These are phyloP conservation scores for Populus tomentosa DNA, from an alignment of 441 rosid genomes.

Conservation along the genomic window DNA sequence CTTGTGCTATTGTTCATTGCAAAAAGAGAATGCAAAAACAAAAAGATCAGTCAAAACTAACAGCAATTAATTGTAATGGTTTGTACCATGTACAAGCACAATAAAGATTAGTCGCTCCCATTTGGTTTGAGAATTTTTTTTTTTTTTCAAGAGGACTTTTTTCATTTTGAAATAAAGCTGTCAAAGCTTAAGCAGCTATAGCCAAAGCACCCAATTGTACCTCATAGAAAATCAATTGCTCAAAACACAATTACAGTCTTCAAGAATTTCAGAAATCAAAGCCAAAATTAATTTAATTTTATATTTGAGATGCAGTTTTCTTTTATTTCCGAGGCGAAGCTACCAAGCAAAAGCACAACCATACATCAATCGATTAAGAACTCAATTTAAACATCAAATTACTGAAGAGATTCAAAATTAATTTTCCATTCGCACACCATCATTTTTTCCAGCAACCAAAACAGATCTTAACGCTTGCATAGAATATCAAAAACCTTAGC, in stretches of 20 bases:
- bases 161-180: not conserved
- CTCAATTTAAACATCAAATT: not conserved
- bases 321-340: not conserved
- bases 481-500: not conserved
- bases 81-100: not conserved
- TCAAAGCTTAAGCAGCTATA: not conserved
- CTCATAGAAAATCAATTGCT: not conserved
- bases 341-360: not conserved
- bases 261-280: not conserved
- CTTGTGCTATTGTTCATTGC: conserved; percentile 58
- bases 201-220: not conserved
- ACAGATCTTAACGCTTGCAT: not conserved
- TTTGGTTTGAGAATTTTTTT: not conserved
- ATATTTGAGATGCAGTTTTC: not conserved
- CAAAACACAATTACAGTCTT: not conserved
- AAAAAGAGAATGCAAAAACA: not conserved
- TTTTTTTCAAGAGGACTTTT: no score
- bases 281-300: not conserved
- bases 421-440: not conserved
- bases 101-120: not conserved
- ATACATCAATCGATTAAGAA: not conserved
- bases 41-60: not conserved
- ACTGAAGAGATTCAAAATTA: not conserved
- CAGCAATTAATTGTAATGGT: not conserved
- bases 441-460: not conserved